phyloP scores from a whole-genome alignment of 2,329 filamentous ascomycete genomes.

The Berkeleyomyces rouxiae region DNA sequence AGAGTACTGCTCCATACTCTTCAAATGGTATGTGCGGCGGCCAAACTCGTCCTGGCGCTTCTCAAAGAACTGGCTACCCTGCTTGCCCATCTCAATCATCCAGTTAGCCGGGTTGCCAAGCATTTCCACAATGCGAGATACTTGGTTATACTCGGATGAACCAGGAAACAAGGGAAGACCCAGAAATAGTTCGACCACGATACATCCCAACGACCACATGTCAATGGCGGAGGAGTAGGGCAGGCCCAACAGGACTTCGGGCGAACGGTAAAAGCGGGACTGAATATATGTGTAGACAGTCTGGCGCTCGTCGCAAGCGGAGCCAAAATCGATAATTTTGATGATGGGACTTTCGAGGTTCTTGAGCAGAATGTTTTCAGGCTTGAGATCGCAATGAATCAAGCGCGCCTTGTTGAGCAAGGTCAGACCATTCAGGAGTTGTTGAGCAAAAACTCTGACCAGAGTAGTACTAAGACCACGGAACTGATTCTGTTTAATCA shows the following conservation, averaged over 20 bases:
- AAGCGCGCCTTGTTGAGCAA: constrained; percentile 89
- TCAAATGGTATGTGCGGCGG: constrained; percentile 75
- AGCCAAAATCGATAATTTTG: constrained; percentile 99
- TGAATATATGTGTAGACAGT: constrained; percentile 99
- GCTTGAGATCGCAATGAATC: constrained; percentile 96
- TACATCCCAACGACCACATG: constrained; percentile 98
- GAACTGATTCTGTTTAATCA: constrained; percentile 99
- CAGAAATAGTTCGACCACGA: constrained; percentile 92
- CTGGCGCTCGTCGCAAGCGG: constrained; percentile 92
- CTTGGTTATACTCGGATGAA: constrained; percentile 97
- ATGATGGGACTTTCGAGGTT: constrained; percentile 98
- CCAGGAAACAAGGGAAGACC: constrained; percentile 83
- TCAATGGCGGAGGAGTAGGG: constrained; percentile 98
- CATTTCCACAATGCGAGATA: constrained; percentile 95
- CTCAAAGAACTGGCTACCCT: constrained; percentile 93
- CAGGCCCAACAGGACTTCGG: constrained; percentile 84
- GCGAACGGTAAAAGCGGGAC: constrained; percentile 92
- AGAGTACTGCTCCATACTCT: constrained; percentile 96
- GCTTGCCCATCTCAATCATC: constrained; percentile 99
- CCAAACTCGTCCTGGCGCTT: constrained; percentile 77
- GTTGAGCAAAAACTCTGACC: constrained; percentile 92
- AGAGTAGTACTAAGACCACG: constrained; percentile 90
- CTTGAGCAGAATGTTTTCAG: constrained; percentile 93
- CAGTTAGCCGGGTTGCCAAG: constrained; percentile 87
- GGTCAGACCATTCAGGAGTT: constrained; percentile 80